Conservation (phyloP, 2,329 filamentous ascomycete species). For the Dothistroma septosporum region DNA sequence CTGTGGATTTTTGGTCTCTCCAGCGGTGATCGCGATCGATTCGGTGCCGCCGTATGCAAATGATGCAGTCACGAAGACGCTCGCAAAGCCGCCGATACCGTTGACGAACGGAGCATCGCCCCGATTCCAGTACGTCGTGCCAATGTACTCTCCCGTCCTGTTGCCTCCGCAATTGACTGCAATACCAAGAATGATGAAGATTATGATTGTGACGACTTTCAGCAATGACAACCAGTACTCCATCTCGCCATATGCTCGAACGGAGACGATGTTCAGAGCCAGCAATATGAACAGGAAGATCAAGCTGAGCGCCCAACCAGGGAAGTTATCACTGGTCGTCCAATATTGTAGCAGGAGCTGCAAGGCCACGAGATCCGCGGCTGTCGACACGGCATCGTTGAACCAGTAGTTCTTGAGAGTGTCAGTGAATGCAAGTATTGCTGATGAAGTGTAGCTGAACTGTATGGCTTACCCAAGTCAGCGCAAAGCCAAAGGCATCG, state of each 20-base stretch:
- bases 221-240: slow-evolving; percentile 57
- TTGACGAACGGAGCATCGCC: slow-evolving; percentile 61
- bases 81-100: slow-evolving; percentile 62
- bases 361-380: slow-evolving; percentile 57
- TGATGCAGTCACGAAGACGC: slow-evolving; percentile 59
- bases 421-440: slow-evolving; percentile 23
- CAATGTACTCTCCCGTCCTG: slow-evolving; percentile 70
- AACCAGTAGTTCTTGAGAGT: slow-evolving; percentile 57
- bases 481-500: slow-evolving; percentile 71
- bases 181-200: slow-evolving; percentile 61
- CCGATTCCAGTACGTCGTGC: slow-evolving; percentile 55
- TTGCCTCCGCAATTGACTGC: slow-evolving; percentile 59
- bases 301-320: slow-evolving; percentile 59
- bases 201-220: slow-evolving; percentile 52
- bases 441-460: background rate
- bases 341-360: slow-evolving; percentile 60
- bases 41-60: slow-evolving; percentile 58
- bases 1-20: slow-evolving; percentile 61
- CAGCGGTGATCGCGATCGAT: slow-evolving; percentile 62
- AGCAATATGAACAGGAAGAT: slow-evolving; percentile 59
- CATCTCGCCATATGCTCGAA: slow-evolving; percentile 49
- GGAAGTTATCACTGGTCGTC: slow-evolving; percentile 52
- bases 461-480: slow-evolving; percentile 41
- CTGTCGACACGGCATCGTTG: slow-evolving; percentile 59
- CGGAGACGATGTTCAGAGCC: slow-evolving; percentile 50